These are phyloP conservation scores for Nemania sp. DNA, from an alignment of 2,329 filamentous ascomycete species.

Conservation along the genomic window DNA sequence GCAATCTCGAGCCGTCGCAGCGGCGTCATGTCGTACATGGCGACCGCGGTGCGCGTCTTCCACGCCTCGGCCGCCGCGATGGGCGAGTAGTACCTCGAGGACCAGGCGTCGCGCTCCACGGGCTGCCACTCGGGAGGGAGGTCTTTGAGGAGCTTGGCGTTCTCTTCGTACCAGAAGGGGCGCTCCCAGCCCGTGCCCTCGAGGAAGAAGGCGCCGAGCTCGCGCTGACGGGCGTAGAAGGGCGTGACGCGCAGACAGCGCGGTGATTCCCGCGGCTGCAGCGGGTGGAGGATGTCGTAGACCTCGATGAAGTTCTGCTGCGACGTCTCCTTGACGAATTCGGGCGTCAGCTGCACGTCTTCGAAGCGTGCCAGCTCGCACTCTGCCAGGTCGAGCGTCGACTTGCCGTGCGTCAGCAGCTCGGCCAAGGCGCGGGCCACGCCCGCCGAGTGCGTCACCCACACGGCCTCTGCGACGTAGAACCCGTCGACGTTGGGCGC, in stretches of 20 bases:
- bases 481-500: conserved; percentile 28
- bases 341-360: conserved; percentile 23
- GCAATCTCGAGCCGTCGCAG: conserved; percentile 27
- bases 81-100: conserved; percentile 24
- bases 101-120: conserved; percentile 26
- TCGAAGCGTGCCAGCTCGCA: conserved; percentile 29
- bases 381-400: conserved; percentile 24
- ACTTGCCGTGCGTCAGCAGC: conserved; percentile 26
- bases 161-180: conserved; percentile 26
- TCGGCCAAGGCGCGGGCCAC: conserved; percentile 27
- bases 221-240: conserved; percentile 27
- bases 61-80: conserved; percentile 28
- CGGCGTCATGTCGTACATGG: conserved; percentile 31
- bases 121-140: conserved; percentile 23
- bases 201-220: conserved; percentile 28
- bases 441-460: conserved; percentile 30
- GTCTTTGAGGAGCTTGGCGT: conserved; percentile 21
- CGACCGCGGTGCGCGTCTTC: conserved; percentile 26
- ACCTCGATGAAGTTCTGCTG: conserved; percentile 27
- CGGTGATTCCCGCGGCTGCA: conserved; percentile 26
- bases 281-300: conserved; percentile 29
- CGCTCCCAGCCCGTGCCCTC: conserved; percentile 24
- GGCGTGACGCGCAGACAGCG: conserved; percentile 22
- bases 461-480: conserved; percentile 29
- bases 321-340: conserved; percentile 26